Evolutionary conservation across 257 asterid genomes (phyloP).

Genomic region (Nicotiana knightiana): DNA sequence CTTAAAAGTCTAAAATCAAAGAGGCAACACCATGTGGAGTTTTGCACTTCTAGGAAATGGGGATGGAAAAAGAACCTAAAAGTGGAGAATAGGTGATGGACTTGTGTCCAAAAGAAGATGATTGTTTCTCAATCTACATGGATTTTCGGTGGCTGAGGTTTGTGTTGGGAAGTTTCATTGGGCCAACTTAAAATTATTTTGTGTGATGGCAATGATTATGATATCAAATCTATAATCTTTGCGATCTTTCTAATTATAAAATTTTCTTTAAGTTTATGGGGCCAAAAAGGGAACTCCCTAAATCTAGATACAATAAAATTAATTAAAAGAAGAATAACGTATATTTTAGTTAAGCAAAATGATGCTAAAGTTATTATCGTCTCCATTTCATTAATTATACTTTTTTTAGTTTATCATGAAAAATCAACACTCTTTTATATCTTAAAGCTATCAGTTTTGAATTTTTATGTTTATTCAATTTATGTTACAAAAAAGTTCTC

Average conservation of each 20-base stretch:
- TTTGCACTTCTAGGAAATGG: neutral
- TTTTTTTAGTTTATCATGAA: neutral
- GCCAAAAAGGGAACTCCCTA: neutral
- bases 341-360: no score
- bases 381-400: neutral
- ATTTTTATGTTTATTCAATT: no score
- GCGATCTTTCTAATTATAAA: neutral
- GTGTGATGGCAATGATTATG: neutral
- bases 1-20: neutral
- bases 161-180: neutral
- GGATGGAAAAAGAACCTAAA: neutral
- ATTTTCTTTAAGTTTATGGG: neutral
- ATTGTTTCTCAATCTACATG: neutral
- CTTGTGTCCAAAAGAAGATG: neutral
- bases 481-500: no score
- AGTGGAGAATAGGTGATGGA: neutral
- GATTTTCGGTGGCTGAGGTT: neutral
- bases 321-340: neutral
- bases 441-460: no score
- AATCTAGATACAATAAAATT: neutral
- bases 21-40: conserved; percentile 4
- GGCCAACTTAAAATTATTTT: neutral
- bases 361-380: no score
- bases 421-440: neutral
- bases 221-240: neutral